Conservation (phyloP, 2,329 filamentous ascomycete genomes). For the Leptographium flavum region DNA sequence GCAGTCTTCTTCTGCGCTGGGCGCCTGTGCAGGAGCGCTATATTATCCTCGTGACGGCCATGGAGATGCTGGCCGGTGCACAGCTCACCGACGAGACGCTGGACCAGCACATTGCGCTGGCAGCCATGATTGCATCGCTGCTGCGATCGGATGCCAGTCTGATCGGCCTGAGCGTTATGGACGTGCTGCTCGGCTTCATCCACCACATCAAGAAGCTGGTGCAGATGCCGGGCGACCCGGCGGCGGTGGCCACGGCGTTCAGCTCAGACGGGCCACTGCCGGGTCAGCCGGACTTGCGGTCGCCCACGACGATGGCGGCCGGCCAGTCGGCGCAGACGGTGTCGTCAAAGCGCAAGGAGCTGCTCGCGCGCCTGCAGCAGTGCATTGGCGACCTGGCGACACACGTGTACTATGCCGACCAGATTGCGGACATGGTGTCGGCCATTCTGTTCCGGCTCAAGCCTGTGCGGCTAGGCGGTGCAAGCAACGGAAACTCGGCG, state of each 20-base stretch:
- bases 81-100: constrained; percentile 58
- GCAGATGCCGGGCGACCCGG: constrained; percentile 38
- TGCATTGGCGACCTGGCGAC: constrained; percentile 87
- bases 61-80: constrained; percentile 59
- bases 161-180: constrained; percentile 92
- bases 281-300: constrained; percentile 16
- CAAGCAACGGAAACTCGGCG: constrained; percentile 7
- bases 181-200: constrained; percentile 73
- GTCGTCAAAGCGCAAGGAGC: constrained; percentile 40
- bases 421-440: constrained; percentile 86
- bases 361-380: constrained; percentile 58
- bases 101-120: constrained; percentile 58
- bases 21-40: constrained; percentile 90
- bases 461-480: constrained; percentile 35
- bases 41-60: constrained; percentile 67
- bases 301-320: constrained; percentile 14
- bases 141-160: constrained; percentile 82
- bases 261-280: constrained; percentile 7
- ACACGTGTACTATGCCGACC: constrained; percentile 93
- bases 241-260: constrained; percentile 8
- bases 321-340: constrained; percentile 20
- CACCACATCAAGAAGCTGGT: constrained; percentile 70
- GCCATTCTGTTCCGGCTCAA: constrained; percentile 68
- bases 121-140: constrained; percentile 67
- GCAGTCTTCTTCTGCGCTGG: constrained; percentile 70